Evolutionary conservation across 2,329 filamentous ascomycete genomes (phyloP).

Genomic region (Fonsecaea pedrosoi): DNA sequence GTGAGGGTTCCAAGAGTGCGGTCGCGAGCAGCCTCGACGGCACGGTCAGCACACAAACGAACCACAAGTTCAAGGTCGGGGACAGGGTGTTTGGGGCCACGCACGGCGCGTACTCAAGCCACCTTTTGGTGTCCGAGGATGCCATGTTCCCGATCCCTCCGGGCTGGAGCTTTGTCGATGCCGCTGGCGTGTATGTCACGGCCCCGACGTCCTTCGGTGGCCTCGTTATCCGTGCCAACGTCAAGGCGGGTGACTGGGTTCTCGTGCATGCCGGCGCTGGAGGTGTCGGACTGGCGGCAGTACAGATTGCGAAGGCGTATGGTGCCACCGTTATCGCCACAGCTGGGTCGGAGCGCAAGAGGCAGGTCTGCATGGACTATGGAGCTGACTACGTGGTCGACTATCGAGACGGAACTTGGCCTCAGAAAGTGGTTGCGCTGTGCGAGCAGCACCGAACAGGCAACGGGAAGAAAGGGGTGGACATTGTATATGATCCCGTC

Average conservation of each 20-base stretch:
- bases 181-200: conserved; percentile 88
- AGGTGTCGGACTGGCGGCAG: conserved; percentile 87
- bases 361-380: conserved; percentile 77
- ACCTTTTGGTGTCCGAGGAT: conserved; percentile 70
- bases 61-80: conserved; percentile 73
- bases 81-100: conserved; percentile 84
- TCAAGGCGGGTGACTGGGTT: conserved; percentile 83
- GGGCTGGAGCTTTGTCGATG: conserved; percentile 83
- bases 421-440: conserved; percentile 74
- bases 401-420: conserved; percentile 75
- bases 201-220: conserved; percentile 88
- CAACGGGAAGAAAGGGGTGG: conserved; percentile 71
- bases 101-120: conserved; percentile 86
- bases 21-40: conserved; percentile 47
- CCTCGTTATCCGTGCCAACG: conserved; percentile 75
- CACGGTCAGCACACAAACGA: conserved; percentile 35
- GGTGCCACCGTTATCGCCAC: conserved; percentile 94
- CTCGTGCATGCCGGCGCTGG: conserved; percentile 92
- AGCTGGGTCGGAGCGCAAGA: conserved; percentile 79
- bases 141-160: conserved; percentile 74
- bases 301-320: conserved; percentile 91
- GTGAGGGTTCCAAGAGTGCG: conserved; percentile 23
- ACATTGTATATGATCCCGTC: conserved; percentile 95
- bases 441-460: conserved; percentile 63
- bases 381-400: conserved; percentile 85